A percentile compares a stretch with the other conserved stretches of the same genome.
These are phyloP conservation scores for Suillus discolor DNA, from an alignment of 768 basidiomycete species.

Conservation along the genomic window DNA sequence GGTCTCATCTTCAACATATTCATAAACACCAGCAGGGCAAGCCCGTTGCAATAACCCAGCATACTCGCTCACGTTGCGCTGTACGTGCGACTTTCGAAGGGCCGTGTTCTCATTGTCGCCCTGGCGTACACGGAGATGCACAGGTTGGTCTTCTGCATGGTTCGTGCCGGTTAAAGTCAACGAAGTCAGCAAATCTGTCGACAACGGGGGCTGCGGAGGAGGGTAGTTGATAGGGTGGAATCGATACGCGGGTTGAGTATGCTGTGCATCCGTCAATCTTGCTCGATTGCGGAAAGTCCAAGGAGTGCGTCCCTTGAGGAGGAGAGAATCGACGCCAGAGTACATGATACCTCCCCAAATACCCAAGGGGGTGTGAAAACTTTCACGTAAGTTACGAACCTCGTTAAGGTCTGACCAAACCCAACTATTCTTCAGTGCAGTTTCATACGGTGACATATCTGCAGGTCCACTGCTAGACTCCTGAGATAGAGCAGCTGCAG, in stretches of 20 bases:
- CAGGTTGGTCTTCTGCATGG: constrained; percentile 94
- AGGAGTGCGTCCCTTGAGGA: constrained; percentile 83
- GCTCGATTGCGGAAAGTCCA: constrained; percentile 86
- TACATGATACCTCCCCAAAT: constrained; percentile 87
- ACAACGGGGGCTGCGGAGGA: constrained; percentile 82
- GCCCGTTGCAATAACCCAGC: constrained; percentile 87
- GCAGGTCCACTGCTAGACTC: constrained; percentile 30
- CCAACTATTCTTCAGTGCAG: constrained; percentile 74
- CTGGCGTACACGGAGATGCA: constrained; percentile 76
- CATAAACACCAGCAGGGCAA: constrained; percentile 96
- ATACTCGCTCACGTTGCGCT: constrained; percentile 73
- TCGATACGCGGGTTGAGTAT: constrained; percentile 67
- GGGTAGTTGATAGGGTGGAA: constrained; percentile 86
- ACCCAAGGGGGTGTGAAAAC: constrained; percentile 80
- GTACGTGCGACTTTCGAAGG: constrained; percentile 65
- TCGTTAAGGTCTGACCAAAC: constrained; percentile 84
- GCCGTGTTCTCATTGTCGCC: constrained; percentile 42
- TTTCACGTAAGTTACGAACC: constrained; percentile 89
- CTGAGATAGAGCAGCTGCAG: constrained; percentile 59
- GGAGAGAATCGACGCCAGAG: constrained; percentile 83
- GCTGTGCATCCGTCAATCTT: constrained; percentile 59
- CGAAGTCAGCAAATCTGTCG: constrained; percentile 91
- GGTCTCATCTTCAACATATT: constrained; percentile 83
- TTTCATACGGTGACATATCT: constrained; percentile 77
- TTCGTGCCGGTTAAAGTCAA: constrained; percentile 92